phyloP scores from a whole-genome alignment of 176 grass and related monocot genomes.

The Lolium perenne region DNA sequence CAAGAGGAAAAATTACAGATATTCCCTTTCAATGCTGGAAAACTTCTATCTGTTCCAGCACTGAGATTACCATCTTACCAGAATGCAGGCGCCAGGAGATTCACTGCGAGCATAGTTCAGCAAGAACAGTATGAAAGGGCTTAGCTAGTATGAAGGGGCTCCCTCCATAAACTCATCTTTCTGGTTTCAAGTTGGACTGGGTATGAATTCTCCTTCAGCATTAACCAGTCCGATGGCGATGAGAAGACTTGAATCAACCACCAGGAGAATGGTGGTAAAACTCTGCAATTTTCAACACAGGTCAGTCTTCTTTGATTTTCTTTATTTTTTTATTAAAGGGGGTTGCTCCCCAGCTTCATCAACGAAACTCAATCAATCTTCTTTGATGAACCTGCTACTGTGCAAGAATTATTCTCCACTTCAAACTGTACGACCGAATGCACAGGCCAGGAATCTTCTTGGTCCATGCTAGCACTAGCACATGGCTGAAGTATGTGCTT shows the following conservation, averaged over 20 bases:
- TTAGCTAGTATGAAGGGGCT: neutral
- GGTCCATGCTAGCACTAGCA: slow-evolving; percentile 38
- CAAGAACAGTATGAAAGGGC: neutral
- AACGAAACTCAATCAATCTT: slow-evolving; percentile 11
- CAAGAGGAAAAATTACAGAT: neutral
- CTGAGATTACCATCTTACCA: neutral
- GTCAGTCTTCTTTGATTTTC: slow-evolving; percentile 40
- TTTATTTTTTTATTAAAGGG: neutral
- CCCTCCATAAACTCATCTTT: neutral
- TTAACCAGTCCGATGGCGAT: neutral
- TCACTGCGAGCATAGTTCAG: neutral
- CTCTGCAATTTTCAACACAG: slow-evolving; percentile 26
- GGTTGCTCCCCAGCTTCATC: no score
- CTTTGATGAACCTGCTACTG: slow-evolving; percentile 10
- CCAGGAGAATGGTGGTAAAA: neutral
- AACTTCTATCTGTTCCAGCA: neutral
- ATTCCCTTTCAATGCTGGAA: neutral
- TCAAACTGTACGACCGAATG: slow-evolving; percentile 44
- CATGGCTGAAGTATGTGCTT: slow-evolving; percentile 57
- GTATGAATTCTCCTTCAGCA: neutral
- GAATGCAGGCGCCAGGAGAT: neutral
- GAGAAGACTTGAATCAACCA: neutral
- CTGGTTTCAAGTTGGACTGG: neutral
- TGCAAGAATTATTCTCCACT: slow-evolving; percentile 34
- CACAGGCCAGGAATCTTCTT: slow-evolving; percentile 47